Percentiles rank a stretch among this genome's conserved stretches.
Evolutionary conservation across 495 filamentous ascomycete genomes (phyloP).

Genomic region (Penicillium desertorum): DNA sequence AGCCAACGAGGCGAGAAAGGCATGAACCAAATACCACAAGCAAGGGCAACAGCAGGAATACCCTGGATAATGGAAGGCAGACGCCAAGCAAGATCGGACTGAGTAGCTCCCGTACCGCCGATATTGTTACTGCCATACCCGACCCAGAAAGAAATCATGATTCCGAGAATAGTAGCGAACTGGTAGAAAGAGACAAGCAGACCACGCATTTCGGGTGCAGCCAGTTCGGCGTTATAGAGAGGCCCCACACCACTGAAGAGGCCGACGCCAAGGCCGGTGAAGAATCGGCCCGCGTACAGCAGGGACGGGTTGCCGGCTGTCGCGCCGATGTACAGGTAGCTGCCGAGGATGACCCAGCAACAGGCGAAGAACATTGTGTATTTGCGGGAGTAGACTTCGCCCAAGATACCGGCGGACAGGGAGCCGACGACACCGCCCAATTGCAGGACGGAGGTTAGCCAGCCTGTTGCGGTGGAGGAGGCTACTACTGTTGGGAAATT

Average conservation of each 20-base stretch:
- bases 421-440: constrained; percentile 74
- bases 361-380: constrained; percentile 66
- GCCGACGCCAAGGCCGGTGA: constrained; percentile 70
- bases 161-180: constrained; percentile 80
- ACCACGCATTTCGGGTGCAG: constrained; percentile 72
- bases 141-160: constrained; percentile 70
- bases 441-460: constrained; percentile 62
- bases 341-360: constrained; percentile 65
- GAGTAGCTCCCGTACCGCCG: constrained; percentile 35
- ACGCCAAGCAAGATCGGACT: constrained; percentile 47
- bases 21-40: constrained; percentile 45
- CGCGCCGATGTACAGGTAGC: constrained; percentile 54
- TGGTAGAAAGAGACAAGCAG: constrained; percentile 74
- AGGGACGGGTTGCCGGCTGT: constrained; percentile 61
- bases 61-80: constrained; percentile 52
- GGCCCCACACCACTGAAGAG: constrained; percentile 55
- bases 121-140: constrained; percentile 58
- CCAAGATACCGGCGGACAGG: constrained; percentile 52
- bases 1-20: constrained; percentile 52
- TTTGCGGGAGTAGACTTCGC: constrained; percentile 67
- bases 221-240: constrained; percentile 74
- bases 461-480: constrained; percentile 42
- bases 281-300: constrained; percentile 61
- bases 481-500: constrained; percentile 44
- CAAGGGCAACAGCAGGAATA: constrained; percentile 44